Base-by-base conservation (phyloP, 345 rosid genomes). In the Reutealis trisperma region DNA sequence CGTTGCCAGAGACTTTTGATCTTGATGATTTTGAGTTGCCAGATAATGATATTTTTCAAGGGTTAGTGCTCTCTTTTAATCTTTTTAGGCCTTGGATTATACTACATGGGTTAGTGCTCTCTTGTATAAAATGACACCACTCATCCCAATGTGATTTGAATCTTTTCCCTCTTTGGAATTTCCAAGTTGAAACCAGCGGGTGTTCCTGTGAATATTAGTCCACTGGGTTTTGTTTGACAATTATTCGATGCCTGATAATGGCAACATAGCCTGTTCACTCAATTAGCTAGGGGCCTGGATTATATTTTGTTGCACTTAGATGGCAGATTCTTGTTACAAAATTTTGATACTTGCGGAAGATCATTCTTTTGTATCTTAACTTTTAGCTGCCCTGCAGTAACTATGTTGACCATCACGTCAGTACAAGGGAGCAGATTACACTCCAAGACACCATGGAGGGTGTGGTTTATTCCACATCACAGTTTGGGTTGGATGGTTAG, bases 21-120 rank as follows among this genome's bases (percentile, higher is more conserved):
- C 99, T 96, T 82, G 99, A 94, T 85, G 99, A 96, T 80, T 96
- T 96, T 86, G 99, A 96, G 93, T 92, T 96, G 77, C 99, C 98
- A 84, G 97, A 96, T 74, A 92, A 86, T 85, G 99, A 92, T 75
- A 84, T 91, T 25, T 89, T 92, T 77, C 98, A 94, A 79, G 96
- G 98, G 99, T 96, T 82, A 83, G 98, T 90, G 84, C 70, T 65
- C 30, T 19, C 11, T 11, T 66, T 66, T 66, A 12, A 3, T 18
- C 22, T 19, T 37, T 37, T 37, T 37, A 37, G 41, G 51, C 1
- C 51, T 37, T 47, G 51, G 11, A 54, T 4, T 54, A 16, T 54
- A 5, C n/a, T 16, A 18, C n/a, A 54, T 16, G n/a, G n/a, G 59
- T 16, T 54, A 54, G 59, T 18, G 8, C 59, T 41, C 19, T 41